Evolutionary conservation across 176 grass and related monocot genomes (phyloP).

Genomic region (Lolium rigidum): DNA sequence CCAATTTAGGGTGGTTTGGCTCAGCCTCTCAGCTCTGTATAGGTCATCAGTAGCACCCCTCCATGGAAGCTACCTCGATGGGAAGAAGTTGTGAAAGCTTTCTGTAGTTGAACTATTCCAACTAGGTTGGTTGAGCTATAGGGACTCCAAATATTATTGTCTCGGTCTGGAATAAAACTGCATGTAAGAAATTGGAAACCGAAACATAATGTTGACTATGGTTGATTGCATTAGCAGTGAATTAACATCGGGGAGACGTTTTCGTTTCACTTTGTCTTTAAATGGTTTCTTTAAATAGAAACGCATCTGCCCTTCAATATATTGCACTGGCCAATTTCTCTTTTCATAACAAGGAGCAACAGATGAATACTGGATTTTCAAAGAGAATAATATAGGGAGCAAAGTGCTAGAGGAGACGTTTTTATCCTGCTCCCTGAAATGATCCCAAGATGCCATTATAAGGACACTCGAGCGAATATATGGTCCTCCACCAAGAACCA

Average conservation of each 20-base stretch:
- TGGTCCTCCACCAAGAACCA: not conserved
- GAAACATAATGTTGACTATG: not conserved
- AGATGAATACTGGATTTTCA: not conserved
- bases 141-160: not conserved
- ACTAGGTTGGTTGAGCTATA: not conserved
- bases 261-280: not conserved
- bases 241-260: not conserved
- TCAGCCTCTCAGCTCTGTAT: too few species aligned
- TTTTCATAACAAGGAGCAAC: not conserved
- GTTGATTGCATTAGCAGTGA: not conserved
- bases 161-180: not conserved
- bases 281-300: not conserved
- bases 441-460: not conserved
- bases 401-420: not conserved
- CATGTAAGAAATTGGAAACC: not conserved
- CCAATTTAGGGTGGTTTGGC: too few species aligned
- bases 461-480: not conserved
- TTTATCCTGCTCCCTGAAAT: not conserved
- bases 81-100: not conserved
- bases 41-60: not conserved
- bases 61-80: not conserved
- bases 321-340: not conserved
- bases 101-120: too few species aligned
- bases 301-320: not conserved
- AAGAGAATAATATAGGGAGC: not conserved